Conservation (phyloP, 2,329 filamentous ascomycete species). For the Myotisia sp. region DNA sequence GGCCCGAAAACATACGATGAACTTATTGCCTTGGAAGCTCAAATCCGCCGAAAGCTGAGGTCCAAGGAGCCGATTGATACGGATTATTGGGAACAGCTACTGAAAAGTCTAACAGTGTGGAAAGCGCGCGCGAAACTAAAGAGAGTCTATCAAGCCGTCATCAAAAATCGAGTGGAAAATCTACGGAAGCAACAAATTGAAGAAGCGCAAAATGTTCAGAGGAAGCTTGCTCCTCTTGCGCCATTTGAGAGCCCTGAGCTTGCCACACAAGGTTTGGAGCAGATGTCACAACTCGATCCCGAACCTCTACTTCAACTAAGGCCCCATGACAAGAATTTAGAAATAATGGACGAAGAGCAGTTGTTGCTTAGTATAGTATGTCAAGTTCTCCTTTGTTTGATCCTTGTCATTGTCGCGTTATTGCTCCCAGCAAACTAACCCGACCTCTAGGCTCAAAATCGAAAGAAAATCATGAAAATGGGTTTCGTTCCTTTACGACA, state of each 20-base stretch:
- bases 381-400: background rate
- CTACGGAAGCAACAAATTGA: constrained; percentile 54
- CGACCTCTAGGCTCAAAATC: constrained; percentile 36
- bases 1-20: constrained; percentile 74
- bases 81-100: constrained; percentile 92
- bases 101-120: constrained; percentile 73
- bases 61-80: constrained; percentile 88
- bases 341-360: constrained; percentile 42
- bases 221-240: constrained; percentile 40
- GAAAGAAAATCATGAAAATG: constrained; percentile 48
- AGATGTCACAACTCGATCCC: constrained; percentile 40
- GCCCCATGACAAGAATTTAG: constrained; percentile 47
- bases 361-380: constrained; percentile 45
- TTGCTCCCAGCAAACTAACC: too few species aligned
- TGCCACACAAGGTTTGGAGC: constrained; percentile 1
- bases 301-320: constrained; percentile 51
- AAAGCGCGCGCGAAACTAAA: constrained; percentile 79
- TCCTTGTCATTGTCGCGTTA: background rate
- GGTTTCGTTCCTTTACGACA: constrained; percentile 53
- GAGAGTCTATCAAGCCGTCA: constrained; percentile 61
- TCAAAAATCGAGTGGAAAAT: constrained; percentile 51
- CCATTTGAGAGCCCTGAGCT: constrained; percentile 11
- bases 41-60: constrained; percentile 72
- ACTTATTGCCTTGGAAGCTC: constrained; percentile 69
- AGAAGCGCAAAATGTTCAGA: constrained; percentile 45